Evolutionary conservation across 2,329 filamentous ascomycete genomes (phyloP), one percentile per base, ranked within the genome.

Genomic region (Colletotrichum filicis): DNA sequence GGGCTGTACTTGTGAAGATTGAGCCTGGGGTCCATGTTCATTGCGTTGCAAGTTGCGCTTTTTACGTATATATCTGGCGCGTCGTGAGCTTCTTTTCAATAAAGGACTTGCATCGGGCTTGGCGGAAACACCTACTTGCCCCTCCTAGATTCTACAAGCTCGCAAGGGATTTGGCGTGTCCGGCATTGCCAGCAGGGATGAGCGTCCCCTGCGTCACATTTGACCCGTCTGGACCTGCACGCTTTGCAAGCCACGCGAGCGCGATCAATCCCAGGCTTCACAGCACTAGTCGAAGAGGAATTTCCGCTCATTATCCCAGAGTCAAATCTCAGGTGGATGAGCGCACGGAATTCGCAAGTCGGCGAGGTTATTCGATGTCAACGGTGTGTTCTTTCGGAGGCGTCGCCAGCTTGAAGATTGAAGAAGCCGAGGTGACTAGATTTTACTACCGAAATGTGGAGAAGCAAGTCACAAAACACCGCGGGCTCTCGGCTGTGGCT

Each of bases 181-280:
- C 65, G 65, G 37, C 69, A 72, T 35, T 72, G 69, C 69, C 65
- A 72, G 35, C 69, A 72, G 19, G 69, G 69, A 4, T 68, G 49
- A 12, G 56, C 57, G 14, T 69, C 55, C 19, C 46, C 65, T 11
- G 65, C 65, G 5, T 72, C 65, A 12, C 65, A 72, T 26, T 72
- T 72, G n/a, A 72, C 65, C 26, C 69, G 57, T 30, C 69, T 53
- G 5, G 58, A 66, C 2, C 68, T 68, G 11, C 65, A 72, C 8
- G 65, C 57, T 16, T 72, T 72, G 46, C 65, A 72, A n/a, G 69
- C 69, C 9, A 72, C 52, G n/a, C 37, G 79, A 78, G 76, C 80
- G 22, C 69, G 69, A 24, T 67, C 19, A 5, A 19, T 24, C 3
- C 37, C 19, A 24, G 66, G 52, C 22, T 11, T 61, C 22, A 8